Evolutionary conservation across 202 grass and related monocot genomes (phyloP), one percentile per base, ranked within the genome.

Genomic region (Bolboschoenoplectus hybrid): DNA sequence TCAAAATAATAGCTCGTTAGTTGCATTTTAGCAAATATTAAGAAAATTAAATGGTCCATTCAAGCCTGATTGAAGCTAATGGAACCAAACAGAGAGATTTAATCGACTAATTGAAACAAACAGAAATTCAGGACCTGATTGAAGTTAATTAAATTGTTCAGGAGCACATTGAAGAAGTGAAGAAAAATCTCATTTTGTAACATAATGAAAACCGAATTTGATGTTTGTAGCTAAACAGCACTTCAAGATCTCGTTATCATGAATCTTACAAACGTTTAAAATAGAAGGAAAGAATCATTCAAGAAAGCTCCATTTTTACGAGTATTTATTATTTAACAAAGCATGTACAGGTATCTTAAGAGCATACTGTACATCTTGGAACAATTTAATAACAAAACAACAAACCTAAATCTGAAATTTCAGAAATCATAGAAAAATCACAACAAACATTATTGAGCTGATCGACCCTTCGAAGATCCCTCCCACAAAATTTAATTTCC

Each of bases 351-450:
- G 50, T 77, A 78, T 57, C 0, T 14, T 78, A 78, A n/a, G 19
- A 78, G 9, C 74, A 58, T 40, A 78, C 57, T 78, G 74, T 57
- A 78, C 74, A 77, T 56, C 50, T 77, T 17, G 26, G 50, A 77
- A 57, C 50, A 53, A 8, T 55, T 38, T 57, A 55, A 17, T 38
- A 77, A 13, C 1, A 8, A 38, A 55, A 78, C 72, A 78, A 78
- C 13, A 53, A 68, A 83, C 13, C 41, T 67, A 69, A 83, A 70
- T 69, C 9, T 16, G 20, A 83, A 69, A 39, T 50, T 38, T 32
- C n/a, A 26, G 43, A 83, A 67, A 81, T 63, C 10, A 81, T 17
- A 57, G 45, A 13, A 36, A 81, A 81, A 43, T 45, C 41, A 83
- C 8, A 47, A 46, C 40, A 82, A 73, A 26, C n/a, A 73, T 49